phyloP scores from a whole-genome alignment of 805 yeast species.

The Saccharomycopsis sp. region DNA sequence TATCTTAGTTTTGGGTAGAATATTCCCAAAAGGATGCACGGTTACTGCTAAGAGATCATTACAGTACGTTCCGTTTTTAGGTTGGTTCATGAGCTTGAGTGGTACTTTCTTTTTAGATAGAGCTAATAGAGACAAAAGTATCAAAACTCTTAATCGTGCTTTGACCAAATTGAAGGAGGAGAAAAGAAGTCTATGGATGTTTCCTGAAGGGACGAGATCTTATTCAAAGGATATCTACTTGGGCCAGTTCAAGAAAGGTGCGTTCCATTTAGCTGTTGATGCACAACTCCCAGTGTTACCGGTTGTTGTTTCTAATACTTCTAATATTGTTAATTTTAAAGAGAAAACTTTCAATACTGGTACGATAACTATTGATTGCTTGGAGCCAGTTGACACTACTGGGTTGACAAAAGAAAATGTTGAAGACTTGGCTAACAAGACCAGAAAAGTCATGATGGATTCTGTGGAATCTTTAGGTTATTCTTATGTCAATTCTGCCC shows the following conservation, averaged over 20 bases:
- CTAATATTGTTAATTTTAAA: slow-evolving; percentile 58
- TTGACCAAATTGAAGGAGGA: slow-evolving; percentile 50
- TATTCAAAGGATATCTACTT: slow-evolving; percentile 59
- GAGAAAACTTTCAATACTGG: slow-evolving; percentile 68
- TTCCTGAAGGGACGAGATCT: slow-evolving; percentile 97
- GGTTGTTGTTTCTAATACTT: slow-evolving; percentile 78
- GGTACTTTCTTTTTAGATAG: slow-evolving; percentile 92
- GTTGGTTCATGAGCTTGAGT: slow-evolving; percentile 92
- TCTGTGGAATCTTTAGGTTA: slow-evolving; percentile 33
- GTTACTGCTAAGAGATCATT: slow-evolving; percentile 88
- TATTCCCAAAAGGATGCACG: slow-evolving; percentile 83
- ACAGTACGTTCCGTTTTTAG: slow-evolving; percentile 80
- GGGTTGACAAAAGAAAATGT: slow-evolving; percentile 70
- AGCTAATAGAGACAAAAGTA: slow-evolving; percentile 65
- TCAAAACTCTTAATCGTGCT: slow-evolving; percentile 66
- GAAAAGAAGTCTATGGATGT: slow-evolving; percentile 76
- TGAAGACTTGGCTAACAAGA: slow-evolving; percentile 46
- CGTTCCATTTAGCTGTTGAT: slow-evolving; percentile 94
- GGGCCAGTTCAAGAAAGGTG: slow-evolving; percentile 93
- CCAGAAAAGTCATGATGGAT: slow-evolving; percentile 50
- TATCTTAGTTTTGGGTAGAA: slow-evolving; percentile 68
- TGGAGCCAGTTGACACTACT: slow-evolving; percentile 72
- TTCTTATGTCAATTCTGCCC: slow-evolving; percentile 23
- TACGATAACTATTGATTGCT: slow-evolving; percentile 65
- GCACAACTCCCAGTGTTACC: slow-evolving; percentile 89